These are phyloP conservation scores for Nitzschia putrida DNA, from an alignment of 108 stramenopile species.

Conservation along the genomic window DNA sequence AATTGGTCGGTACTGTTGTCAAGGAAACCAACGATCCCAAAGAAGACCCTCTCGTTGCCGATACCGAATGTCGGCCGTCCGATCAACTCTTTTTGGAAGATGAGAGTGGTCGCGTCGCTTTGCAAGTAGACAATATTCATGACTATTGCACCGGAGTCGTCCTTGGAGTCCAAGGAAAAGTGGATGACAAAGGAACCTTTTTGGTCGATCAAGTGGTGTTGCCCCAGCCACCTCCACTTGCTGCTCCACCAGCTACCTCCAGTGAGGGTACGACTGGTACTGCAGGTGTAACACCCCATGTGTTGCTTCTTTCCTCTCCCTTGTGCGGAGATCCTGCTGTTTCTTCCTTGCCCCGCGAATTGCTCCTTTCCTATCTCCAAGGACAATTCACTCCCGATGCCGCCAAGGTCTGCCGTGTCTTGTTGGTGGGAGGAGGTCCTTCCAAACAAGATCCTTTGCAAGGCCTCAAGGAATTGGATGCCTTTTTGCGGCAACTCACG, in stretches of 20 bases:
- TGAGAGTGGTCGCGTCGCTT: conserved; percentile 76
- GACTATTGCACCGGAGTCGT: conserved; percentile 70
- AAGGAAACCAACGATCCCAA: conserved; percentile 31
- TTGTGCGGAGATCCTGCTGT: conserved; percentile 60
- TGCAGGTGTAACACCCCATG: conserved; percentile 3
- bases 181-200: conserved; percentile 61
- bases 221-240: conserved; percentile 46
- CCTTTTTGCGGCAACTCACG: conserved; percentile 51
- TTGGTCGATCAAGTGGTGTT: conserved; percentile 58
- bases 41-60: conserved; percentile 30
- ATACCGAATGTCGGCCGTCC: conserved; percentile 44
- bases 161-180: conserved; percentile 64
- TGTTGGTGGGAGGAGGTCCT: conserved; percentile 67
- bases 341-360: conserved; percentile 65
- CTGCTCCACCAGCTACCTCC: neutral
- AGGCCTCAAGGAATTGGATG: conserved; percentile 65
- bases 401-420: conserved; percentile 60
- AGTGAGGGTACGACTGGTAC: neutral
- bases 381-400: conserved; percentile 52
- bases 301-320: conserved; percentile 75
- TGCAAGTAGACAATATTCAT: conserved; percentile 40
- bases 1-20: conserved; percentile 78
- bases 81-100: conserved; percentile 81
- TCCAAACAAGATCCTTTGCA: conserved; percentile 23
- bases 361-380: conserved; percentile 73